These are phyloP conservation scores for Aspergillus hortae DNA, from an alignment of 2,329 filamentous ascomycete genomes.

Conservation along the genomic window DNA sequence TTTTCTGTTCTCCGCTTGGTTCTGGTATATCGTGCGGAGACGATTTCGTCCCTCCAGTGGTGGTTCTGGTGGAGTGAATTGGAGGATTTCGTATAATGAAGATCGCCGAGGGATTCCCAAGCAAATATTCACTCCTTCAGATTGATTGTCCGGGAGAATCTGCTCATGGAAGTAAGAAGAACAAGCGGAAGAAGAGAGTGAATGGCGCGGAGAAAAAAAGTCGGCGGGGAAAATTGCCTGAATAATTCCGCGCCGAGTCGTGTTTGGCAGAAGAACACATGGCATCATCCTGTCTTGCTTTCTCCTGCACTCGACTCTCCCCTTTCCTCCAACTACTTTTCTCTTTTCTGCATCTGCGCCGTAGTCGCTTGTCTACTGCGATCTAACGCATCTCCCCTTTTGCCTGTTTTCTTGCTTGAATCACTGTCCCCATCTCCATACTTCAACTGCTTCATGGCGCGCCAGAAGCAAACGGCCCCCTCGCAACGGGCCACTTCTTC, in stretches of 20 bases:
- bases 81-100: too few relatives aligned
- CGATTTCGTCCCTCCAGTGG: background rate
- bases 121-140: background rate
- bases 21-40: background rate
- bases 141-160: background rate
- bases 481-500: constrained; percentile 64
- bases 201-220: constrained; percentile 1
- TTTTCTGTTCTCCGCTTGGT: background rate
- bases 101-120: too few relatives aligned
- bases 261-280: constrained; percentile 32
- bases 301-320: background rate
- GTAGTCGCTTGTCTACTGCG: background rate
- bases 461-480: constrained; percentile 65
- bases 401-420: constrained; percentile 4
- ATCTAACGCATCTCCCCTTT: background rate
- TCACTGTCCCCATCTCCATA: background rate
- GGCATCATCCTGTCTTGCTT: constrained; percentile 24
- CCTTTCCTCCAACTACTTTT: background rate
- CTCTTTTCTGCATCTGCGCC: background rate
- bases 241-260: background rate
- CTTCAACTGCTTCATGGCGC: constrained; percentile 54
- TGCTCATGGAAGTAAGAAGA: background rate
- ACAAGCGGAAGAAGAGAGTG: background rate
- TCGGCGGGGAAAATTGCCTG: background rate
- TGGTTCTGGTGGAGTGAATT: too few relatives aligned